Evolutionary conservation across 768 basidiomycete species (phyloP), one percentile per base, ranked within the genome.

Genomic region (Psilocybe cyanescens): DNA sequence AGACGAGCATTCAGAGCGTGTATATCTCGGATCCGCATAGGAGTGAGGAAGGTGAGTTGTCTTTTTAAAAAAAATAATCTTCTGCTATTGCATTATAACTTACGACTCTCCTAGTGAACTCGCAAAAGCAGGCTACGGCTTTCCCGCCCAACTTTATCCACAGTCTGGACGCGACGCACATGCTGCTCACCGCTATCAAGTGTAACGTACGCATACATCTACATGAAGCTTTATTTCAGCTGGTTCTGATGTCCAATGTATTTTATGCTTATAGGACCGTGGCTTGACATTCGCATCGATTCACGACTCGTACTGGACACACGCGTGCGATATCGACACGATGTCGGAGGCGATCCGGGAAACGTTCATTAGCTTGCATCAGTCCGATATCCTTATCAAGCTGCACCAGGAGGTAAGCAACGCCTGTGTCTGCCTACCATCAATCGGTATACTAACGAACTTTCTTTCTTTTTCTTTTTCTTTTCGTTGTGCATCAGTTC

Each of bases 61-160:
- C 52, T 28, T 19, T 19, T 19, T 19, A 19, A 19, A 19, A 1
- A 19, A 19, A 1, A 19, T 1, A 1, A 1, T 19, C 19, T 24
- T 24, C 24, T 24, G 24, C 2, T 24, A 24, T 24, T 24, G 24
- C 24, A 24, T 24, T 2, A 24, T 24, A 2, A 24, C 8, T 7
- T 9, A 14, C 8, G 11, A 6, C 28, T 44, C 62, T 41, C 47
- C 8, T 4, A 84, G 95, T 98, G 48, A 92, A 94, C 66, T 74
- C 91, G 1, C 64, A 79, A 60, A 97, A 97, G 74, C 97, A 99
- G 73, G 92, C 95, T 0, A 87, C 94, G 14, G 97, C 97, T 0
- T 99, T 99, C 87, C 97, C 97, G 4, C 97, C 97, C 51, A 99
- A 99, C 78, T 99, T 97, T 70, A 94, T 99, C 55, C 97, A 99